Evolutionary conservation across 306 rosid species (phyloP).

Genomic region (Prunus mira): DNA sequence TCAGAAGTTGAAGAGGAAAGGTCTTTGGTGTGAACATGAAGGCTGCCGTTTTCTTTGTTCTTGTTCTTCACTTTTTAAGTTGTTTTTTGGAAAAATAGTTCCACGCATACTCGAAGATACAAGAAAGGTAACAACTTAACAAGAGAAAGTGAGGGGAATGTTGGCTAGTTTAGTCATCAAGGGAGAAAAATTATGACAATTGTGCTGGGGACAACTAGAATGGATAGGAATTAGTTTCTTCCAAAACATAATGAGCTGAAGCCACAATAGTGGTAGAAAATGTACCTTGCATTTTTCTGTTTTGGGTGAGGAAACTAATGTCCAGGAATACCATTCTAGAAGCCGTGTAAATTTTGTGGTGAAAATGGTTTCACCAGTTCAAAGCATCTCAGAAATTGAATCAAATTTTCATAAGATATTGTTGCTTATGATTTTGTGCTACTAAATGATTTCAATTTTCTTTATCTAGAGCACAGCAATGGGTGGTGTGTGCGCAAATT

Average conservation of each 20-base stretch:
- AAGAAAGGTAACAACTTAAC: background rate
- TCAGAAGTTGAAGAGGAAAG: slow-evolving; percentile 28
- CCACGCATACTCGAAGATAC: background rate
- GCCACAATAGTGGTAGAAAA: background rate
- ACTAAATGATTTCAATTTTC: no score
- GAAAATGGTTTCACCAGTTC: background rate
- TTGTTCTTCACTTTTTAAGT: background rate
- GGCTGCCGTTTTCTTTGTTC: background rate
- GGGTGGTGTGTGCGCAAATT: no score
- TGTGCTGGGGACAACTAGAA: background rate
- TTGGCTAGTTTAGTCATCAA: no score
- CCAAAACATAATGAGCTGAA: background rate
- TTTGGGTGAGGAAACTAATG: no score
- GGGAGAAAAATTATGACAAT: background rate
- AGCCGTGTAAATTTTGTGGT: background rate
- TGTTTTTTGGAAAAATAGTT: background rate
- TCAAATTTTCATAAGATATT: background rate
- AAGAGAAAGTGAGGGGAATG: background rate
- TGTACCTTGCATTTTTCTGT: background rate
- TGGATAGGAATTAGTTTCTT: background rate
- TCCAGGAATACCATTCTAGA: background rate
- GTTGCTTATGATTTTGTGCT: background rate
- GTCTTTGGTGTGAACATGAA: slow-evolving; percentile 29
- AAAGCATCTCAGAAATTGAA: background rate
- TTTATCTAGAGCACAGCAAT: no score